phyloP scores from a whole-genome alignment of 805 yeast genomes.

The Nakazawaea pomicola region DNA sequence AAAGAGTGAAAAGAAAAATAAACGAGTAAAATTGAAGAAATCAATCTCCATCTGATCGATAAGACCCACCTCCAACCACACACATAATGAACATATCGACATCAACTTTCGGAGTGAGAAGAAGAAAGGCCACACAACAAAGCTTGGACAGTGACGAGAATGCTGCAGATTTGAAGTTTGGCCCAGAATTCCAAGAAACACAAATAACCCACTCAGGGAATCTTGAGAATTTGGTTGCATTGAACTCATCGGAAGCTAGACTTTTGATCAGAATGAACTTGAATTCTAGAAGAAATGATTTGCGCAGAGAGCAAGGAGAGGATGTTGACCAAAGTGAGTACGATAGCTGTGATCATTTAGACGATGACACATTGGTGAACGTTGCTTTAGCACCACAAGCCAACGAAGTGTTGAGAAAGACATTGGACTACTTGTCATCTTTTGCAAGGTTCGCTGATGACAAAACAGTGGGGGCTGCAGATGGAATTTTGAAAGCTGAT shows the following conservation, averaged over 20 bases:
- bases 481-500: constrained; percentile 68
- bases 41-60: too few relatives aligned
- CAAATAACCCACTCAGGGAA: constrained; percentile 82
- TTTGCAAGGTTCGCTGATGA: constrained; percentile 91
- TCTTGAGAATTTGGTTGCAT: constrained; percentile 70
- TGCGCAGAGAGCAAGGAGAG: constrained; percentile 28
- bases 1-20: neutral
- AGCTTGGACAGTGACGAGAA: constrained; percentile 87
- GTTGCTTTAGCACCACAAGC: constrained; percentile 65
- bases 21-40: neutral
- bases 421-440: constrained; percentile 77
- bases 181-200: constrained; percentile 84
- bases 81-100: constrained; percentile 76
- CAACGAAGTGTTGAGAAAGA: constrained; percentile 85
- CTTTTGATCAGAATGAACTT: constrained; percentile 86
- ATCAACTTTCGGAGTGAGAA: constrained; percentile 78
- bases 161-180: constrained; percentile 79
- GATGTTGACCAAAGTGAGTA: constrained; percentile 25
- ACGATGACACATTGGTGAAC: constrained; percentile 44
- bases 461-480: constrained; percentile 91
- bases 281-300: constrained; percentile 51
- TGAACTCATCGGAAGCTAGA: constrained; percentile 87
- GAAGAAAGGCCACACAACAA: constrained; percentile 53
- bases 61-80: neutral
- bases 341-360: constrained; percentile 30